Evolutionary conservation across 345 rosid genomes (phyloP).

Genomic region (Adansonia digitata): DNA sequence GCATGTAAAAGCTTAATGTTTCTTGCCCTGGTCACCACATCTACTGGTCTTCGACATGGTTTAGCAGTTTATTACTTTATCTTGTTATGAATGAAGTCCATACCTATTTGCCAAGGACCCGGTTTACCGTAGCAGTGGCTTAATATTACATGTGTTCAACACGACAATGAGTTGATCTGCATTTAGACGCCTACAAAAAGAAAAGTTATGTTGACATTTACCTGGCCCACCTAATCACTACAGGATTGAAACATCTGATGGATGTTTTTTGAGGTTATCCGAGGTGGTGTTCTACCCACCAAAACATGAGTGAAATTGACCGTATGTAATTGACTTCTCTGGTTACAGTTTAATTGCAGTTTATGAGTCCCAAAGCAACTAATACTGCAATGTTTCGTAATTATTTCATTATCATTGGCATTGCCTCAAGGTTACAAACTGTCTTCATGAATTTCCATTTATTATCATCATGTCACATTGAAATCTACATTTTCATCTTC

Average conservation of each 20-base stretch:
- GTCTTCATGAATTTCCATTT: slow-evolving; percentile 9
- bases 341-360: background rate
- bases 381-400: slow-evolving; percentile 14
- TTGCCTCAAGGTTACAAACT: slow-evolving; percentile 29
- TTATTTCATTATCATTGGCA: slow-evolving; percentile 16
- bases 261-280: background rate
- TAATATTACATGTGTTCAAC: background rate
- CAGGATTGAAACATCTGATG: slow-evolving; percentile 3
- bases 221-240: background rate
- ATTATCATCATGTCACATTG: slow-evolving; percentile 18
- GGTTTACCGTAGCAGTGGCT: background rate
- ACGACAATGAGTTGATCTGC: background rate
- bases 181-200: background rate
- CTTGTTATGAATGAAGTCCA: background rate
- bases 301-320: background rate
- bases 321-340: background rate
- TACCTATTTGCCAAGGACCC: background rate
- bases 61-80: background rate
- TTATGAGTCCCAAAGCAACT: slow-evolving; percentile 5
- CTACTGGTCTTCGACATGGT: background rate
- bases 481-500: slow-evolving; percentile 26
- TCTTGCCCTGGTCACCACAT: background rate
- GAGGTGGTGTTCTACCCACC: slow-evolving; percentile 5
- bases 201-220: slow-evolving; percentile 9
- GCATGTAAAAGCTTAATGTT: slow-evolving; percentile 8